A percentile compares a stretch with the other conserved stretches of the same genome.
Evolutionary conservation across 441 rosid genomes (phyloP).

Genomic region (Lepidium campestre): DNA sequence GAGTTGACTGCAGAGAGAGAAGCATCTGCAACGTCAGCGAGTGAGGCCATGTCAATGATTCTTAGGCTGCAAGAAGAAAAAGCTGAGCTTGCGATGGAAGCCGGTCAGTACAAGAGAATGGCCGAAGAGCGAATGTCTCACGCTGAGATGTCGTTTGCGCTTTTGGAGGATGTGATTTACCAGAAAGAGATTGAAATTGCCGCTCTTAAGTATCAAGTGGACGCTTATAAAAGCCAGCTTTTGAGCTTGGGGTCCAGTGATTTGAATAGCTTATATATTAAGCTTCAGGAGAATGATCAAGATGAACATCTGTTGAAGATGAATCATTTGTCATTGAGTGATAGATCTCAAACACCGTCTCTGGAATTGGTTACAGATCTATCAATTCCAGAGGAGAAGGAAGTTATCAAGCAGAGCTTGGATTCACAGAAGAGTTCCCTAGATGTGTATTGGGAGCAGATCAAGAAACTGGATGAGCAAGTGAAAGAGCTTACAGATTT

Average conservation of each 20-base stretch:
- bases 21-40: conserved; percentile 58
- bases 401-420: conserved; percentile 25
- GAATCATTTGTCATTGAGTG: conserved; percentile 1
- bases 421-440: conserved; percentile 23
- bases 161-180: conserved; percentile 49
- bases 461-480: conserved; percentile 38
- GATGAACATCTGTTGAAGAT: conserved; percentile 20
- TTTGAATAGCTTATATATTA: conserved; percentile 35
- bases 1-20: conserved; percentile 70
- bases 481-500: conserved; percentile 42
- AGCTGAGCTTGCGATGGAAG: conserved; percentile 60
- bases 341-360: conserved; percentile 27
- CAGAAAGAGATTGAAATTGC: conserved; percentile 72
- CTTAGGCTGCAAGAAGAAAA: conserved; percentile 68
- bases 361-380: conserved; percentile 11
- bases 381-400: conserved; percentile 22
- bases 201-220: conserved; percentile 63
- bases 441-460: conserved; percentile 45
- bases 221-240: conserved; percentile 56
- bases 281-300: conserved; percentile 21
- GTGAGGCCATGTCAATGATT: conserved; percentile 74
- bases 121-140: conserved; percentile 62
- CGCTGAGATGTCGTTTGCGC: conserved; percentile 56
- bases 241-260: conserved; percentile 53
- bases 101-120: conserved; percentile 68